Evolutionary conservation across 2,329 filamentous ascomycete genomes (phyloP), one percentile per base, ranked within the genome.

Genomic region (Stachybotrys elegans): DNA sequence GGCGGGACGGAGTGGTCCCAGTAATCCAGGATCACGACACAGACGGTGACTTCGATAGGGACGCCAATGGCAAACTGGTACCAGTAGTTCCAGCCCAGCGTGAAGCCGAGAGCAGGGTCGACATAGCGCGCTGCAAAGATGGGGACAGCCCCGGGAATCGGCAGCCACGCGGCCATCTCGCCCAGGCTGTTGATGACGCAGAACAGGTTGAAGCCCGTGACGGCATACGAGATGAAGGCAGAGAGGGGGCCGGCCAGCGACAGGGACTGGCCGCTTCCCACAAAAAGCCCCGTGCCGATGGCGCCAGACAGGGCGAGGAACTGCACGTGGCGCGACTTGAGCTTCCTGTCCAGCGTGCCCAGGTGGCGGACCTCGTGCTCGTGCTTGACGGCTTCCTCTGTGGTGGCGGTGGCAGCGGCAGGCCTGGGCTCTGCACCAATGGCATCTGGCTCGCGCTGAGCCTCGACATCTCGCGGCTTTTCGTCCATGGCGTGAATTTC

Each of bases 121-220:
- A 73, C 70, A 45, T 67, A 74, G n/a, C 71, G 66, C 16, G 68
- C 61, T 9, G 72, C 71, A 40, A 75, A 76, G 20, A 73, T 60
- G 5, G 72, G 68, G 7, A 77, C 70, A 5, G 72, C 72, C n/a
- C 75, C 73, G 22, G 77, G 68, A 49, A 81, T 61, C 4, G 80
- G 77, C 42, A 84, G 71, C 67, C 79, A 83, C 23, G 80, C 73
- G 19, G 79, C 77, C 67, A 84, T 77, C 60, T 80, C 76, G 17
- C 71, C 72, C 43, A 83, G 73, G 54, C 63, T 62, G 48, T 65
- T 62, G 45, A 74, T 70, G 22, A 75, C 70, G 41, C 67, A 71
- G 53, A 65, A 73, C n/a, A 75, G 59, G 39, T 72, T 70, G 48
- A 71, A 64, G 1, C 71, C 71, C 4, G 68, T 72, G 44, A 69